A percentile compares a stretch with the other conserved stretches of the same genome.
phyloP scores from a whole-genome alignment of 768 basidiomycete species.

The Psilocybe tampanensis region DNA sequence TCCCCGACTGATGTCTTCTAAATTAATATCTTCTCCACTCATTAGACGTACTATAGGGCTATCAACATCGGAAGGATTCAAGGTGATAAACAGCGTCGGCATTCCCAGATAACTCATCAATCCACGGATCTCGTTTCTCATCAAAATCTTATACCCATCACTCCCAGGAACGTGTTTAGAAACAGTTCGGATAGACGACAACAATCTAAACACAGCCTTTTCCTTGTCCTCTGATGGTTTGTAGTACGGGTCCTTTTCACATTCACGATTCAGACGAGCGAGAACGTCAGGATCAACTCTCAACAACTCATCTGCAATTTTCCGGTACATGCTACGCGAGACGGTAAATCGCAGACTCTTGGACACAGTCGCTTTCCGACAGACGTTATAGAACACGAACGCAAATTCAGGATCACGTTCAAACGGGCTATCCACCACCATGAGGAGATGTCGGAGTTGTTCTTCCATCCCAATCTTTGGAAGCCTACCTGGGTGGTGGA shows the following conservation, averaged over 20 bases:
- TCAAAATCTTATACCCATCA: slow-evolving; percentile 17
- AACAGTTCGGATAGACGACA: slow-evolving; percentile 1
- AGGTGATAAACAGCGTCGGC: slow-evolving; percentile 21
- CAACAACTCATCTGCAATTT: neutral
- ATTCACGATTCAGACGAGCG: neutral
- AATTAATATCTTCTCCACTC: slow-evolving; percentile 12
- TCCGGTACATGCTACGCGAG: neutral
- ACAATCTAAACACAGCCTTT: neutral
- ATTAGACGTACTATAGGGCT: slow-evolving; percentile 18
- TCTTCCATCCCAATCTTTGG: slow-evolving; percentile 11
- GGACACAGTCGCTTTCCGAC: neutral
- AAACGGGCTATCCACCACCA: slow-evolving; percentile 4
- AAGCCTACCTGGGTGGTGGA: slow-evolving; percentile 8
- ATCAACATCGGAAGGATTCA: slow-evolving; percentile 23
- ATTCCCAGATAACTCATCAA: slow-evolving; percentile 16
- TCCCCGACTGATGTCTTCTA: slow-evolving; percentile 12
- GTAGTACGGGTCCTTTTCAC: neutral
- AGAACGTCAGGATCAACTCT: neutral
- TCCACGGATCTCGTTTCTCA: slow-evolving; percentile 21
- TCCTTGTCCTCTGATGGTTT: neutral
- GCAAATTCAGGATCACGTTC: slow-evolving; percentile 14
- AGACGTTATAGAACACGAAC: slow-evolving; percentile 14
- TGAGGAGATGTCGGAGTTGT: slow-evolving; percentile 12
- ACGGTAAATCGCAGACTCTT: neutral
- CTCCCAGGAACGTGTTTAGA: slow-evolving; percentile 18